These are phyloP conservation scores for Oryza punctata DNA, from an alignment of 176 grass and related monocot species.

Conservation along the genomic window DNA sequence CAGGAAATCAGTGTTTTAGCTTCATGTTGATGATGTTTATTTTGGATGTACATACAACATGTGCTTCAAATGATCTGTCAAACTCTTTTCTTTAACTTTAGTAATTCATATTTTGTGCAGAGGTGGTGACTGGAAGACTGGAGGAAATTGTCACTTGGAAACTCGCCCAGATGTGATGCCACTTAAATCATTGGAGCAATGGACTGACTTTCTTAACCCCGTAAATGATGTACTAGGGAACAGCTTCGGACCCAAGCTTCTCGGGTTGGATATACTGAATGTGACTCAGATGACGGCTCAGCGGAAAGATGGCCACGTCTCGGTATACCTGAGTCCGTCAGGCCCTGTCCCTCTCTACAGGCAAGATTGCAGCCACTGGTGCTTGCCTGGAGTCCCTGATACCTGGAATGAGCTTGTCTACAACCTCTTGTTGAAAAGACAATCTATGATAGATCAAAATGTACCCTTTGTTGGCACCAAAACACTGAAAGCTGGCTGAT, in stretches of 20 bases:
- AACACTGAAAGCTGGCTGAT: background rate
- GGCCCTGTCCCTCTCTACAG: slow-evolving; percentile 51
- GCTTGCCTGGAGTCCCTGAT: slow-evolving; percentile 80
- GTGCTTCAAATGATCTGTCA: slow-evolving; percentile 13
- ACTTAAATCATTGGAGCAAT: slow-evolving; percentile 43
- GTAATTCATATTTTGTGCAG: slow-evolving; percentile 37
- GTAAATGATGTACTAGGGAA: slow-evolving; percentile 50
- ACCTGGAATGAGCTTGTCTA: slow-evolving; percentile 84
- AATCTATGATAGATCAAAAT: slow-evolving; percentile 12
- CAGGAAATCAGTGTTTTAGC: background rate
- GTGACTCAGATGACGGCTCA: slow-evolving; percentile 76
- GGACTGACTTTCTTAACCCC: slow-evolving; percentile 60
- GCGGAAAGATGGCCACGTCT: slow-evolving; percentile 73
- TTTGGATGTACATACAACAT: background rate
- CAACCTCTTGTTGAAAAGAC: slow-evolving; percentile 47
- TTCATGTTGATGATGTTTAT: background rate
- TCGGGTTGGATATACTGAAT: slow-evolving; percentile 55
- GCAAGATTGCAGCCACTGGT: slow-evolving; percentile 96
- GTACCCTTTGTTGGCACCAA: background rate
- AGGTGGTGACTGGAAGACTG: slow-evolving; percentile 66
- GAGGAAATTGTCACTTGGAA: slow-evolving; percentile 67
- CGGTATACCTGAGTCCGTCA: slow-evolving; percentile 54
- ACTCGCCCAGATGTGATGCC: slow-evolving; percentile 48
- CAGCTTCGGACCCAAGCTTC: slow-evolving; percentile 4
- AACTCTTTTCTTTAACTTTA: slow-evolving; percentile 6